Evolutionary conservation across 1,284 basidiomycete genomes (phyloP).

Genomic region (Ustilago cynodontis): DNA sequence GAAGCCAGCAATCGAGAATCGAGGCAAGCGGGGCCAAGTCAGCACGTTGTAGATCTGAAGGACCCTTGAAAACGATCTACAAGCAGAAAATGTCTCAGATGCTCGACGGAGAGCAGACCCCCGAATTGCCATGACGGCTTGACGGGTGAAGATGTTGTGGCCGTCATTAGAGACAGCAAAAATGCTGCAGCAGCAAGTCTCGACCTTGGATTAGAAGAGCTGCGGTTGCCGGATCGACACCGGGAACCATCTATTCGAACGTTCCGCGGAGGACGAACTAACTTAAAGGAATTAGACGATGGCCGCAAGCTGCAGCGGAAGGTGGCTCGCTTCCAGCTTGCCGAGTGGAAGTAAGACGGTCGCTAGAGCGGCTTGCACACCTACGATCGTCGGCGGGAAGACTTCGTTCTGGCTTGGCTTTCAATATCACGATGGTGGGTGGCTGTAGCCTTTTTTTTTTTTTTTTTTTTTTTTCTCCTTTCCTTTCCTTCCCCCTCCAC

Average conservation of each 20-base stretch:
- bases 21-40: not conserved
- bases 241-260: not conserved
- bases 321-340: not conserved
- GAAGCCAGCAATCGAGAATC: not conserved
- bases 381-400: not conserved
- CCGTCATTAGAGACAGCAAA: too few species aligned
- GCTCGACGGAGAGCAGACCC: not conserved
- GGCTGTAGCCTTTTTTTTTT: too few species aligned
- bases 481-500: too few species aligned
- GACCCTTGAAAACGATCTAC: not conserved
- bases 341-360: not conserved
- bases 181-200: too few species aligned
- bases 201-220: too few species aligned
- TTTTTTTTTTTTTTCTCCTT: too few species aligned
- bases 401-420: not conserved
- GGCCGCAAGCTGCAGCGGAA: constrained; percentile 3
- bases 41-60: not conserved
- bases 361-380: not conserved
- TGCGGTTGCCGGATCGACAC: not conserved
- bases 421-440: too few species aligned
- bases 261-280: not conserved
- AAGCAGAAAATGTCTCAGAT: constrained; percentile 7
- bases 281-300: not conserved
- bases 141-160: not conserved
- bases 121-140: not conserved